Evolutionary conservation across 2,329 filamentous ascomycete genomes (phyloP).

Genomic region (Talaromyces sp.): DNA sequence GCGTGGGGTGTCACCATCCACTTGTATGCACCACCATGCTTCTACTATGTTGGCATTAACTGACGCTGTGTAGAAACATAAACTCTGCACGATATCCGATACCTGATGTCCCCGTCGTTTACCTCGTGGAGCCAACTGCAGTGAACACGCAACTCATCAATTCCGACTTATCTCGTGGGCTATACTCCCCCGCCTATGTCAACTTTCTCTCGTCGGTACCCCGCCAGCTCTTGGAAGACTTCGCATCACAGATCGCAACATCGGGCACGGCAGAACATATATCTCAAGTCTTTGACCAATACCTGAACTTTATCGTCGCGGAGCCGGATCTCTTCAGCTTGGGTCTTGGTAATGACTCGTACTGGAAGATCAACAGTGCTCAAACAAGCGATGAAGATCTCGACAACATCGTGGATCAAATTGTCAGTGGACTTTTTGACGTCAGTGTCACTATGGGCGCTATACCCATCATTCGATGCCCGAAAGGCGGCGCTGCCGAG

Average conservation of each 20-base stretch:
- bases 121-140: slow-evolving; percentile 84
- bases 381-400: slow-evolving; percentile 87
- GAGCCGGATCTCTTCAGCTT: slow-evolving; percentile 95
- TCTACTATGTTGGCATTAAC: slow-evolving; percentile 19
- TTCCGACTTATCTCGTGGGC: slow-evolving; percentile 75
- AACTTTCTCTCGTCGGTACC: slow-evolving; percentile 96
- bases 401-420: slow-evolving; percentile 80
- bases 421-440: slow-evolving; percentile 95
- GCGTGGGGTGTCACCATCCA: slow-evolving; percentile 96
- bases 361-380: slow-evolving; percentile 94
- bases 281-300: slow-evolving; percentile 91
- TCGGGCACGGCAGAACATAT: slow-evolving; percentile 85
- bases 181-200: slow-evolving; percentile 92
- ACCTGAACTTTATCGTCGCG: slow-evolving; percentile 93
- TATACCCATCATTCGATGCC: slow-evolving; percentile 92
- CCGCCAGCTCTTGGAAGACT: slow-evolving; percentile 86
- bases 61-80: slow-evolving; percentile 62
- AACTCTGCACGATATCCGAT: slow-evolving; percentile 80
- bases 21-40: slow-evolving; percentile 56
- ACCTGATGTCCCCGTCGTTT: slow-evolving; percentile 92
- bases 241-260: slow-evolving; percentile 80
- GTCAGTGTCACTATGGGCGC: slow-evolving; percentile 97
- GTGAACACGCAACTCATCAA: slow-evolving; percentile 81
- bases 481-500: slow-evolving; percentile 87
- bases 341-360: slow-evolving; percentile 88